Evolutionary conservation across 1,284 basidiomycete species (phyloP).

Genomic region (Cutaneotrichosporon mucoides): DNA sequence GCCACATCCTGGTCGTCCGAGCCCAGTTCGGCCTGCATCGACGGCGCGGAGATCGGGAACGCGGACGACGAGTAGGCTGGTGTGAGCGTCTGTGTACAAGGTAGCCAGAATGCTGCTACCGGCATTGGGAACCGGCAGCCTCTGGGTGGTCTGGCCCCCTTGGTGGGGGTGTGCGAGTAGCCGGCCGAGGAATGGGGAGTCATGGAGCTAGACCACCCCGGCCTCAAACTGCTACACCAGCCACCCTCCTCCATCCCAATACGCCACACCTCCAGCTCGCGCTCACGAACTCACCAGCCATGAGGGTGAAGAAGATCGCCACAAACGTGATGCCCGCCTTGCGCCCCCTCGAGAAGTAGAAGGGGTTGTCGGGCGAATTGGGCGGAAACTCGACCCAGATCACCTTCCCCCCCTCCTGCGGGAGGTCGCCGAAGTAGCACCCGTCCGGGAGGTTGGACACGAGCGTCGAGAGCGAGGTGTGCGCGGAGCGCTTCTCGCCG

Average conservation of each 20-base stretch:
- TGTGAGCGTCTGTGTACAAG: background rate
- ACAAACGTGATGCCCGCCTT: slow-evolving; percentile 61
- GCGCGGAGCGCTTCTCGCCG: background rate
- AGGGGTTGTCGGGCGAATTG: slow-evolving; percentile 57
- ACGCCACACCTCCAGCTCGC: too few relatives aligned
- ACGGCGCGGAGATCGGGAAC: slow-evolving; percentile 58
- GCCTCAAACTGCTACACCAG: too few relatives aligned
- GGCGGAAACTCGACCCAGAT: slow-evolving; percentile 60
- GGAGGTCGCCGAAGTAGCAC: slow-evolving; percentile 1
- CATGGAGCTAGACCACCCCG: too few relatives aligned
- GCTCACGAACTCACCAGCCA: slow-evolving; percentile 58
- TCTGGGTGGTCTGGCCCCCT: too few relatives aligned
- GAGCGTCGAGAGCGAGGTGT: background rate
- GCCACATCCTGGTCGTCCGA: slow-evolving; percentile 60
- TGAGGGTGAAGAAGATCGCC: slow-evolving; percentile 58
- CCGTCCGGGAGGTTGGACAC: slow-evolving; percentile 1
- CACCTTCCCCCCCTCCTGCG: slow-evolving; percentile 13
- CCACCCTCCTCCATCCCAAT: too few relatives aligned
- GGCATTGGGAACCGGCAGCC: too few relatives aligned
- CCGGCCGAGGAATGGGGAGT: too few relatives aligned
- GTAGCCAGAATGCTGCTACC: too few relatives aligned
- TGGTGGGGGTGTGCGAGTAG: too few relatives aligned
- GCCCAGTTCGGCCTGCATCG: slow-evolving; percentile 63
- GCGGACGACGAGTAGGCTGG: slow-evolving; percentile 57
- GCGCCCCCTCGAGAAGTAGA: slow-evolving; percentile 53